Percentiles rank a stretch among this genome's conserved stretches.
Evolutionary conservation across 163 green algal genomes (phyloP).

Genomic region (Trebouxia gelatinosa): DNA sequence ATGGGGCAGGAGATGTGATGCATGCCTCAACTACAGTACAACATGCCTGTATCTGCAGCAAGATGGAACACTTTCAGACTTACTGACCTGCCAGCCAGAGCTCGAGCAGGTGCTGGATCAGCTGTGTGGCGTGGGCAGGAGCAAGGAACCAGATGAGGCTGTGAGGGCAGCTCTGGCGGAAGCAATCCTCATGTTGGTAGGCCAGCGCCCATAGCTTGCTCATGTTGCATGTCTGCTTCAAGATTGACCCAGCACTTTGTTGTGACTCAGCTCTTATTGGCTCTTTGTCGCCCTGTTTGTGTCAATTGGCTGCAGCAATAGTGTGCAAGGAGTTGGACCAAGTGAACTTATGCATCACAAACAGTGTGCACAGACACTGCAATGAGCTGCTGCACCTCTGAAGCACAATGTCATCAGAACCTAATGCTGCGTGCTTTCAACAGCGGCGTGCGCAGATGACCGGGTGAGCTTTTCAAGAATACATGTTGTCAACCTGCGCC

Average conservation of each 20-base stretch:
- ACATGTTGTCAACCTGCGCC: no score
- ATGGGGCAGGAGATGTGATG: no score
- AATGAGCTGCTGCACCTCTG: no score
- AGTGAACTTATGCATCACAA: not conserved
- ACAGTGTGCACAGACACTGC: not conserved
- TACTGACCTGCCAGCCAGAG: constrained; percentile 51
- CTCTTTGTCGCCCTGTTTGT: not conserved
- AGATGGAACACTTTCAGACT: constrained; percentile 58
- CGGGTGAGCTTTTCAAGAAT: no score
- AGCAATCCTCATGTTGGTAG: constrained; percentile 64
- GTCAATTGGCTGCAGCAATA: not conserved
- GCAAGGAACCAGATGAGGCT: constrained; percentile 54
- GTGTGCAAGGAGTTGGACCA: not conserved
- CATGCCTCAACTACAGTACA: no score
- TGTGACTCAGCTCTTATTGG: not conserved
- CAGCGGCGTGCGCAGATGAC: no score
- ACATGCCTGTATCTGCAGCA: no score
- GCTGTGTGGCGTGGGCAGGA: constrained; percentile 34
- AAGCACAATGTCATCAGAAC: no score
- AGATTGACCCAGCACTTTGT: not conserved
- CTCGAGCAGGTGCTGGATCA: constrained; percentile 56
- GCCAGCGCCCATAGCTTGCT: no score
- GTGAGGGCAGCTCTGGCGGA: constrained; percentile 68
- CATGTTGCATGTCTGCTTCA: no score
- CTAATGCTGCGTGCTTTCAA: no score